Conservation (phyloP, 192 early-diverging fungal species). For the Cladochytrium replicatum region DNA sequence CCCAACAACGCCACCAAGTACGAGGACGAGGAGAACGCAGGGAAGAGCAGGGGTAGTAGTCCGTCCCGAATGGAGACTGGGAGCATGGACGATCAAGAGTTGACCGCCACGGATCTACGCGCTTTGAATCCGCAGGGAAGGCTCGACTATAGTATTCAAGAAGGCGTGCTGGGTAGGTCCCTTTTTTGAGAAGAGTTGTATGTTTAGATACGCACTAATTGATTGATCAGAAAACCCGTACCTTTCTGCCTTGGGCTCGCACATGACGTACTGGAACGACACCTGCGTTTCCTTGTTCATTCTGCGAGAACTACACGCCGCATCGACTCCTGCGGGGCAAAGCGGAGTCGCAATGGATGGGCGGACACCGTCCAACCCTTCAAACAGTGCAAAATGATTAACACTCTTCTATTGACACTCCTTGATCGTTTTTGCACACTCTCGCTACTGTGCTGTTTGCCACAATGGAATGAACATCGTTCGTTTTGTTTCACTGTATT, state of each 20-base stretch:
- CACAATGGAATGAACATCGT: no score
- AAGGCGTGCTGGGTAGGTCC: constrained; percentile 51
- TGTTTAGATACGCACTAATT: no score
- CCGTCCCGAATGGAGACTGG: constrained; percentile 2
- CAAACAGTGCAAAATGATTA: no score
- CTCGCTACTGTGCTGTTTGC: no score
- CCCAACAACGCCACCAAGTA: constrained; percentile 12
- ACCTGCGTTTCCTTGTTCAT: constrained; percentile 51
- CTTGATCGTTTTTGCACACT: no score
- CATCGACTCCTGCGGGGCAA: no score
- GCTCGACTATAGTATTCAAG: constrained; percentile 56
- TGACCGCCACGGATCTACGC: constrained; percentile 17
- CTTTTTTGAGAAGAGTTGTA: no score
- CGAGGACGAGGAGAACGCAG: constrained; percentile 1
- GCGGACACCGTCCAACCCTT: no score
- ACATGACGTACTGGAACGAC: constrained; percentile 64
- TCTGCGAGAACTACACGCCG: constrained; percentile 41
- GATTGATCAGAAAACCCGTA: constrained; percentile 73
- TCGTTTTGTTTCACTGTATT: no score
- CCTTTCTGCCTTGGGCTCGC: constrained; percentile 48
- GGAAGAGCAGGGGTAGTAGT: constrained; percentile 1
- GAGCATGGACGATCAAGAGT: constrained; percentile 1
- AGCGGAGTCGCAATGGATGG: no score
- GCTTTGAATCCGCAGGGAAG: constrained; percentile 48
- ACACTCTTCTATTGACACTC: no score